Evolutionary conservation across 2,329 filamentous ascomycete species (phyloP).

Genomic region (Epicoccum nigrum): DNA sequence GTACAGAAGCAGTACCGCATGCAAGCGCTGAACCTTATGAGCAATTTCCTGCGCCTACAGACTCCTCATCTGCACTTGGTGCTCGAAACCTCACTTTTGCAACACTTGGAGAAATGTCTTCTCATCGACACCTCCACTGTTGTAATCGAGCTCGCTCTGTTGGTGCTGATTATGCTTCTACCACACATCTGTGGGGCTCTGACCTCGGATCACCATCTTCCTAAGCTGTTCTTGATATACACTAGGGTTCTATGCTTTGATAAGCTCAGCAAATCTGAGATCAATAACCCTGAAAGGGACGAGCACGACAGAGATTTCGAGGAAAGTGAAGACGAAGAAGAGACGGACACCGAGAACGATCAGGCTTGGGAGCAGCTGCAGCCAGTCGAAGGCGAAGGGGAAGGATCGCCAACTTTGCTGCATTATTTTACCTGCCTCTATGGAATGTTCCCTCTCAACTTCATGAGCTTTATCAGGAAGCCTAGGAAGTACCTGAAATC

Average conservation of each 20-base stretch:
- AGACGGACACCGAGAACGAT: slow-evolving; percentile 32
- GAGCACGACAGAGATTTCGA: slow-evolving; percentile 27
- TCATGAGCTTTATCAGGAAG: slow-evolving; percentile 85
- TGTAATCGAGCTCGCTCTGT: slow-evolving; percentile 75
- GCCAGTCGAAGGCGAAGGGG: slow-evolving; percentile 64
- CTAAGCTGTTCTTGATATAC: slow-evolving; percentile 81
- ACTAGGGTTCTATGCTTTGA: slow-evolving; percentile 82
- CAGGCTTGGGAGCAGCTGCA: slow-evolving; percentile 68
- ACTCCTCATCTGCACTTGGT: slow-evolving; percentile 80
- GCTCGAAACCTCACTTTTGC: slow-evolving; percentile 73
- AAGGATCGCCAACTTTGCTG: slow-evolving; percentile 65
- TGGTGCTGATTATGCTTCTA: slow-evolving; percentile 78
- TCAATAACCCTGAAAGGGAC: slow-evolving; percentile 6
- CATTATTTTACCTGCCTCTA: slow-evolving; percentile 84
- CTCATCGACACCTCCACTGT: slow-evolving; percentile 79
- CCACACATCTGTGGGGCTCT: slow-evolving; percentile 79
- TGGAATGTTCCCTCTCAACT: slow-evolving; percentile 82
- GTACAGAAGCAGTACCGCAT: slow-evolving; percentile 68
- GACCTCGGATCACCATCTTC: slow-evolving; percentile 64
- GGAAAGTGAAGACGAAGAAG: slow-evolving; percentile 45
- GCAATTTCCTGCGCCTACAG: slow-evolving; percentile 74
- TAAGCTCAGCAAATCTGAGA: slow-evolving; percentile 49
- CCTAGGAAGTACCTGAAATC: slow-evolving; percentile 78
- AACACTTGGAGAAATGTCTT: slow-evolving; percentile 73
- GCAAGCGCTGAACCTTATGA: slow-evolving; percentile 69